Conservation (phyloP, 495 filamentous ascomycete genomes). For the Mytilinidion resinicola region DNA sequence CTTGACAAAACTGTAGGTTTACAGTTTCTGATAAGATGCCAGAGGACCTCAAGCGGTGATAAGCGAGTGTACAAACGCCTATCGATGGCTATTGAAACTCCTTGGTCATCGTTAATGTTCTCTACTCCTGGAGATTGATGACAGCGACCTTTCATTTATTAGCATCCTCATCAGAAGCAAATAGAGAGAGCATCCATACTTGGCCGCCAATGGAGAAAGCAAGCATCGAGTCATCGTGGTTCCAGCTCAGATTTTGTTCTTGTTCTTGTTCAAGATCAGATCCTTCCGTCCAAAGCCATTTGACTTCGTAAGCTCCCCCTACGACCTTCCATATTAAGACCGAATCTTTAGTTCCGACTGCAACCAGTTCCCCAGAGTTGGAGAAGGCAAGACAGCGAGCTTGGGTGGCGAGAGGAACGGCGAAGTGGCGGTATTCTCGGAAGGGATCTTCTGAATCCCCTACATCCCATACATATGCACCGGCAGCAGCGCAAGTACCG, state of each 20-base stretch:
- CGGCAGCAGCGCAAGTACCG: slow-evolving; percentile 11
- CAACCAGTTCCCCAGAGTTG: slow-evolving; percentile 8
- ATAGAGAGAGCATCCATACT: slow-evolving; percentile 43
- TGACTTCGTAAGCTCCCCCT: slow-evolving; percentile 7
- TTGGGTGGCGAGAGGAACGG: slow-evolving; percentile 3
- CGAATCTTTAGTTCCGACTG: slow-evolving; percentile 11
- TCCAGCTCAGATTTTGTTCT: slow-evolving; percentile 62
- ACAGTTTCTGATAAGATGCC: no score
- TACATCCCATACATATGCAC: slow-evolving; percentile 1
- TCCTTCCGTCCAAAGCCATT: slow-evolving; percentile 19
- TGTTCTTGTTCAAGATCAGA: slow-evolving; percentile 11
- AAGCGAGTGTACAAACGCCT: no score
- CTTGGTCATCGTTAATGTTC: no score
- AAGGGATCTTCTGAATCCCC: slow-evolving; percentile 22
- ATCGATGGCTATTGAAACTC: no score
- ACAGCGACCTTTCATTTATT: slow-evolving; percentile 22
- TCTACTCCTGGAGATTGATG: slow-evolving; percentile 7
- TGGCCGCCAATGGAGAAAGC: slow-evolving; percentile 64
- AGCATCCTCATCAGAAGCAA: slow-evolving; percentile 1
- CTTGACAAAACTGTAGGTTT: no score
- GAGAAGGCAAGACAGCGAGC: slow-evolving; percentile 13
- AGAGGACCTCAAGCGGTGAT: no score
- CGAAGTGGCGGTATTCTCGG: slow-evolving; percentile 9
- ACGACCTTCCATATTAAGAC: slow-evolving; percentile 20
- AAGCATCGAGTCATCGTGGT: slow-evolving; percentile 66